Evolutionary conservation across 768 basidiomycete genomes (phyloP).

Genomic region (Lentinula edodes): DNA sequence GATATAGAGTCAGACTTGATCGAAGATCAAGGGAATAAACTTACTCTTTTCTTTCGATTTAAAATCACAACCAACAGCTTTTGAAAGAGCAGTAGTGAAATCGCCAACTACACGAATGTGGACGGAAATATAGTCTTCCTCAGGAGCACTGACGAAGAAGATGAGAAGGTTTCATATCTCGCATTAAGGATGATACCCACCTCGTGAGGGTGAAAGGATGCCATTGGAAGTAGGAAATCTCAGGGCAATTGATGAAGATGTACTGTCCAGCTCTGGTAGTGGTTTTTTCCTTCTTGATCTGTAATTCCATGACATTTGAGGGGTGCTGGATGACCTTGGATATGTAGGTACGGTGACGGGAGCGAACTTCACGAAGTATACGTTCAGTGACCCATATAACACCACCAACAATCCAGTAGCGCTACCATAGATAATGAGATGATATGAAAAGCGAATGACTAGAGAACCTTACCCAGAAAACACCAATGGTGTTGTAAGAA

Average conservation of each 20-base stretch:
- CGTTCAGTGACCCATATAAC: constrained; percentile 84
- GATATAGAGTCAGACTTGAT: background rate
- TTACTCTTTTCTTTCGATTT: constrained; percentile 48
- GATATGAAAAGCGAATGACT: background rate
- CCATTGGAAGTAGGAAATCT: constrained; percentile 94
- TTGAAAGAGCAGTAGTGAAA: constrained; percentile 80
- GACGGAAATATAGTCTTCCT: constrained; percentile 92
- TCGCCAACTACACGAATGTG: constrained; percentile 93
- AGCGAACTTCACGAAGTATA: constrained; percentile 86
- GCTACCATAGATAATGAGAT: constrained; percentile 32
- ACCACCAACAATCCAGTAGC: constrained; percentile 88
- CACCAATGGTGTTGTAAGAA: constrained; percentile 78
- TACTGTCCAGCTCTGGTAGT: constrained; percentile 84
- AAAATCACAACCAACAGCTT: constrained; percentile 81
- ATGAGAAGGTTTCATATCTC: background rate
- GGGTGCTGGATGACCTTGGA: constrained; percentile 96
- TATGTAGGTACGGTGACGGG: constrained; percentile 87
- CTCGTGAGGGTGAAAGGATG: constrained; percentile 95
- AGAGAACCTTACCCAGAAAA: constrained; percentile 79
- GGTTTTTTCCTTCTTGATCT: constrained; percentile 95
- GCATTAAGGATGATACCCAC: constrained; percentile 25
- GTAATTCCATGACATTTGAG: constrained; percentile 89
- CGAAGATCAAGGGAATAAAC: background rate
- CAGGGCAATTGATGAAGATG: constrained; percentile 88
- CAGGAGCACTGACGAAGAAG: constrained; percentile 62